phyloP scores from a whole-genome alignment of 306 rosid genomes.

The Chamaecrista fasciculata region DNA sequence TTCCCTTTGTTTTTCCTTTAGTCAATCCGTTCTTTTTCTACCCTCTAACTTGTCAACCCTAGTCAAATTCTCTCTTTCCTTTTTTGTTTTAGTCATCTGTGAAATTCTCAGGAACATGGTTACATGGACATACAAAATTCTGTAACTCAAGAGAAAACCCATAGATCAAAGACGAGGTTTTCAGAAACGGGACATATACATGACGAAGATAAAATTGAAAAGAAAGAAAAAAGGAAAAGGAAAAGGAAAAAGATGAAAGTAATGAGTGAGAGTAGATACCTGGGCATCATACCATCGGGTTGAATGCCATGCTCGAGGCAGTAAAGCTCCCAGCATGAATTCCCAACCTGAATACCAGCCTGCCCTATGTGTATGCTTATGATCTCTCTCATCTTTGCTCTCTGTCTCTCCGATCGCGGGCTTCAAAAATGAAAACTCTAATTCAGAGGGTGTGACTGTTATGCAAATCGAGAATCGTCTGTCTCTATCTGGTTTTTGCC shows the following conservation, averaged over 20 bases:
- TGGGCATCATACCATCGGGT: slow-evolving; percentile 91
- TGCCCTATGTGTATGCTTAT: slow-evolving; percentile 98
- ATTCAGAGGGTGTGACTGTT: not conserved
- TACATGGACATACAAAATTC: not conserved
- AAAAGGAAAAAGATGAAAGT: no score
- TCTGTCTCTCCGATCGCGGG: not conserved
- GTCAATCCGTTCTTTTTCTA: not conserved
- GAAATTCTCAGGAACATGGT: not conserved
- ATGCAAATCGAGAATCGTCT: not conserved
- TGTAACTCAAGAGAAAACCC: not conserved
- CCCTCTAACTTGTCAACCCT: not conserved
- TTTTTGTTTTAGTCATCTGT: not conserved
- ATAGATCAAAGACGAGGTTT: not conserved
- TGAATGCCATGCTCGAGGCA: slow-evolving; percentile 98
- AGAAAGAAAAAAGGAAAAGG: not conserved
- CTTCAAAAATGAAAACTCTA: not conserved
- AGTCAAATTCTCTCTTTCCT: not conserved
- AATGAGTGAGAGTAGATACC: slow-evolving; percentile 33
- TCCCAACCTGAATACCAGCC: slow-evolving; percentile 96
- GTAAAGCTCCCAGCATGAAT: slow-evolving; percentile 99
- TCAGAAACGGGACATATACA: not conserved
- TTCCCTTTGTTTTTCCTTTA: not conserved
- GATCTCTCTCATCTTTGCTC: slow-evolving; percentile 72
- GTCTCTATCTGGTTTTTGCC: not conserved
- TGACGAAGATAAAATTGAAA: not conserved